These are phyloP conservation scores for Rosa multiflora DNA, from an alignment of 306 rosid species.

Conservation along the genomic window DNA sequence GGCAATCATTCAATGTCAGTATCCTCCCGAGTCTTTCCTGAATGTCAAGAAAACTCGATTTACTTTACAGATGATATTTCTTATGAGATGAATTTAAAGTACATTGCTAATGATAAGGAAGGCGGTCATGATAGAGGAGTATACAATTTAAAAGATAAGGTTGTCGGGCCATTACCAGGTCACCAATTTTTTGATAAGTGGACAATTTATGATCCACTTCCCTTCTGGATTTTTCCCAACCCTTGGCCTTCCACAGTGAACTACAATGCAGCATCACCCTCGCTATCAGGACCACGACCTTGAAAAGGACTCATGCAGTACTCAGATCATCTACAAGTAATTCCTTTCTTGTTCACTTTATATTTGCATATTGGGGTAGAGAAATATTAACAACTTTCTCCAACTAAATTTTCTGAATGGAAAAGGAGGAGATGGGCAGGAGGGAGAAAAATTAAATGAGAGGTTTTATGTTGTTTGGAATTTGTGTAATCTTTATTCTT, in stretches of 20 bases:
- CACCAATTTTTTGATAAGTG: neutral
- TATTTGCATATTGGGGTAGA: neutral
- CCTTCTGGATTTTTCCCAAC: slow-evolving; percentile 14
- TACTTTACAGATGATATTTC: slow-evolving; percentile 15
- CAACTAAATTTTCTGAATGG: no score
- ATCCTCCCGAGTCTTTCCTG: neutral
- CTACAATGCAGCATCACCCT: neutral
- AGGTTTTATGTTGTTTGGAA: no score
- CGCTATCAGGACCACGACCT: neutral
- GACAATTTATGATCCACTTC: neutral
- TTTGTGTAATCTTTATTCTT: no score
- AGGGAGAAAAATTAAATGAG: no score
- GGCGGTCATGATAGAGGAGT: slow-evolving; percentile 19
- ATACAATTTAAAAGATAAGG: neutral
- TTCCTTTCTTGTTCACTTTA: neutral
- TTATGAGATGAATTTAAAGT: neutral
- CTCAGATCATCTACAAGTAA: neutral
- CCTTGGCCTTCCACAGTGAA: neutral
- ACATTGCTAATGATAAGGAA: neutral
- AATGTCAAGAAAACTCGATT: slow-evolving; percentile 9
- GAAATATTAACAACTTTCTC: neutral
- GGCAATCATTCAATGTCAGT: neutral
- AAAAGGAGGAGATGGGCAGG: no score
- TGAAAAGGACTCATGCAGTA: neutral
- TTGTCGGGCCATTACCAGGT: neutral